A percentile compares a stretch with the other conserved stretches of the same genome.
phyloP scores from a whole-genome alignment of 345 rosid genomes.

The Stellera chamaejasme region DNA sequence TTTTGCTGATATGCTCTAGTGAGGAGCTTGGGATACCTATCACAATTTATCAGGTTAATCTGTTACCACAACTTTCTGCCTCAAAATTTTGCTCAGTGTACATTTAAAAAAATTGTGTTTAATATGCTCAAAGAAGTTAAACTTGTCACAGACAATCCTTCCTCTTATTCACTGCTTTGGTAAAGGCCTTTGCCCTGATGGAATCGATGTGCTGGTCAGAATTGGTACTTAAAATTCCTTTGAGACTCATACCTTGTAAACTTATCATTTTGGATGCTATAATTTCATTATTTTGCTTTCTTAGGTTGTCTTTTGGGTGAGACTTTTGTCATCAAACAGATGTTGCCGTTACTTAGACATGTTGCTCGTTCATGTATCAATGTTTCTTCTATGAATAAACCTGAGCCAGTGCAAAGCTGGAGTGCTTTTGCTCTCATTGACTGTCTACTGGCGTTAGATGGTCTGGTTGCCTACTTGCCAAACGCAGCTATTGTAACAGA shows the following conservation, averaged over 20 bases:
- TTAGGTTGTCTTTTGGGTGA: conserved; percentile 86
- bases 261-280: conserved; percentile 17
- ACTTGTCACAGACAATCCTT: conserved; percentile 56
- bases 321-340: conserved; percentile 59
- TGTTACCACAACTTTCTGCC: conserved; percentile 1
- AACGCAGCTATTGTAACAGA: conserved; percentile 63
- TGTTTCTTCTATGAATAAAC: conserved; percentile 52
- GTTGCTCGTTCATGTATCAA: conserved; percentile 54
- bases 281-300: conserved; percentile 19
- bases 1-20: conserved; percentile 77
- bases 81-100: background rate
- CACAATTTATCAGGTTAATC: conserved; percentile 75
- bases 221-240: conserved; percentile 57
- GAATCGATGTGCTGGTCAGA: conserved; percentile 87
- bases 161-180: conserved; percentile 93
- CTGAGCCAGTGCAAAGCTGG: conserved; percentile 91
- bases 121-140: conserved; percentile 17
- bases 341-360: conserved; percentile 82
- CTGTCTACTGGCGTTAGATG: conserved; percentile 71
- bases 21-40: conserved; percentile 93
- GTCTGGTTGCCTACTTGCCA: conserved; percentile 60
- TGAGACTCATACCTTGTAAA: conserved; percentile 16
- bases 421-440: conserved; percentile 67
- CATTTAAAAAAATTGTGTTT: conserved; percentile 8
- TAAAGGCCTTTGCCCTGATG: conserved; percentile 82